Evolutionary conservation across 106 monocot species (phyloP), one percentile per base, ranked within the genome.

Genomic region (Apostasia ramifera): DNA sequence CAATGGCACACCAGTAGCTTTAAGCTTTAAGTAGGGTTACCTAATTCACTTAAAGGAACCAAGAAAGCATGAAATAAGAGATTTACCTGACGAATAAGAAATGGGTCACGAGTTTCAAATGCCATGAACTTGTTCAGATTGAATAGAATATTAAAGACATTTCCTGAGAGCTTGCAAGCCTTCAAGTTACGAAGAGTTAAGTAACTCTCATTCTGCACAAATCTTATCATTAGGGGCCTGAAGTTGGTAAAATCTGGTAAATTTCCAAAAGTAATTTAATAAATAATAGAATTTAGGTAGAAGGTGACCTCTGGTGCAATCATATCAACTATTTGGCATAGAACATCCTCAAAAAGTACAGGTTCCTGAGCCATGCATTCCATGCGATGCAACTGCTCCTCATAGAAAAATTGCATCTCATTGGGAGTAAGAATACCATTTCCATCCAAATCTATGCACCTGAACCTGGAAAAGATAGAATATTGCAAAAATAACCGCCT

Each of bases 361-460:
- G 95, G 92, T 66, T 97, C 95, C 67, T 97, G 92, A 5, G 95
- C 82, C 92, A 97, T 92, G 71, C 95, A 97, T 68, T 97, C 95
- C 95, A 97, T 97, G 47, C 95, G 86, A 85, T 97, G 91, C 66
- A 97, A 75, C 69, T 97, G 95, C 61, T 97, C 95, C 68, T 97
- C 95, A 68, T 86, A 97, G 69, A 97, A 97, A 70, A 86, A 97
- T 48, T 87, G 95, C 92, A 97, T 86, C 68, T 97, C 92, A 67
- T 89, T 87, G 40, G 69, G 59, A 61, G 95, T 97, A 46, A 97
- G 69, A 65, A 92, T 81, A 12, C 86, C 89, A 81, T 97, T 97
- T 41, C 89, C 86, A 81, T 97, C 95, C 67, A 97, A 81, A 79
- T 97, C 95, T 63, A 97, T 77, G 70, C 95, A 97, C 46, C 81